Evolutionary conservation across 1,284 basidiomycete genomes (phyloP).

Genomic region (Polyporus tsugae): DNA sequence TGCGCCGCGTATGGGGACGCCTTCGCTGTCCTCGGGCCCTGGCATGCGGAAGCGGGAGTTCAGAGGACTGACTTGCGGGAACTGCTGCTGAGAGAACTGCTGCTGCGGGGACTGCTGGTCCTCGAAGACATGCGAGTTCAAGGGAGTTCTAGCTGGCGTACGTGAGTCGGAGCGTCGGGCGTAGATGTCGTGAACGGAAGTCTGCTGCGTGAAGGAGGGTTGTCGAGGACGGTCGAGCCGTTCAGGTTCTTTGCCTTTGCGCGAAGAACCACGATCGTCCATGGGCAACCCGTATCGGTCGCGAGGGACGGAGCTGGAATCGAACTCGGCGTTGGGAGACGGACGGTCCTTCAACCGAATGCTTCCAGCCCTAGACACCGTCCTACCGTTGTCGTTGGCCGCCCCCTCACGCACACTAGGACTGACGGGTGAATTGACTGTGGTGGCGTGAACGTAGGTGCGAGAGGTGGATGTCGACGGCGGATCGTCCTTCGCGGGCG

Average conservation of each 20-base stretch:
- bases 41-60: slow-evolving; percentile 20
- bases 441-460: slow-evolving; percentile 34
- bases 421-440: slow-evolving; percentile 30
- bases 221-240: slow-evolving; percentile 27
- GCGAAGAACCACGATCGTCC: slow-evolving; percentile 27
- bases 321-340: slow-evolving; percentile 25
- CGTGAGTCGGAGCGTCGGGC: slow-evolving; percentile 30
- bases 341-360: slow-evolving; percentile 29
- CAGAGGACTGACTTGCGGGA: slow-evolving; percentile 22
- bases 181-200: slow-evolving; percentile 26
- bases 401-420: slow-evolving; percentile 29
- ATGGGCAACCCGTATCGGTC: slow-evolving; percentile 24
- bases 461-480: slow-evolving; percentile 33
- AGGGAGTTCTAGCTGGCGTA: slow-evolving; percentile 17
- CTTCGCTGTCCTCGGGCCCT: slow-evolving; percentile 26
- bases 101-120: slow-evolving; percentile 26
- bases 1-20: slow-evolving; percentile 23
- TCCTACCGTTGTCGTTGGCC: slow-evolving; percentile 22
- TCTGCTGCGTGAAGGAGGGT: slow-evolving; percentile 21
- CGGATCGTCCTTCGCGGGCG: slow-evolving; percentile 22
- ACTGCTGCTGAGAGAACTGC: neutral
- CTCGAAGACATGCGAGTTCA: slow-evolving; percentile 21
- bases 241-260: slow-evolving; percentile 27
- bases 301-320: slow-evolving; percentile 22
- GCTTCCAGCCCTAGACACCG: slow-evolving; percentile 30